A percentile compares a stretch with the other conserved stretches of the same genome.
These are phyloP conservation scores for Yamadazyma triangularis DNA, from an alignment of 1,139 yeast species.

Conservation along the genomic window DNA sequence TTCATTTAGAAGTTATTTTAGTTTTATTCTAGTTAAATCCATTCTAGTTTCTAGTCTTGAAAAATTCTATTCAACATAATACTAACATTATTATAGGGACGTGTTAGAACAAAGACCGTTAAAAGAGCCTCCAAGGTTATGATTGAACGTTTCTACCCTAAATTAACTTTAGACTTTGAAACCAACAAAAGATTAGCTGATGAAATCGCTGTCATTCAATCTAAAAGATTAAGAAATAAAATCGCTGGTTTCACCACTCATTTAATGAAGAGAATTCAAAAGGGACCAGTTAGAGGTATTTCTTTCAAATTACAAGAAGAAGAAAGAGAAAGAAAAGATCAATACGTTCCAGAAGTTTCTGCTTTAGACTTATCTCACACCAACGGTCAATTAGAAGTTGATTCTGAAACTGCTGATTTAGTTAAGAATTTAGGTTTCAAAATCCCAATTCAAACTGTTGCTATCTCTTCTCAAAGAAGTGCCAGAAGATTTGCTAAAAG, in stretches of 20 bases:
- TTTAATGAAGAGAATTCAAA: constrained; percentile 99
- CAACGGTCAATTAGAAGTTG: constrained; percentile 96
- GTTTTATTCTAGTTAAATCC: too few relatives aligned
- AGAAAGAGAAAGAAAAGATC: constrained; percentile 99
- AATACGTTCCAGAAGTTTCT: constrained; percentile 99
- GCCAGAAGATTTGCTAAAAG: constrained; percentile 96
- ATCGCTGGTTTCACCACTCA: constrained; percentile 99
- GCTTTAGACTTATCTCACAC: constrained; percentile 98
- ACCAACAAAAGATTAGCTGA: constrained; percentile 99
- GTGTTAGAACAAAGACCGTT: constrained; percentile 99
- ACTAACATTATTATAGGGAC: constrained; percentile 55
- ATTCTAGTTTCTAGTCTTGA: too few relatives aligned
- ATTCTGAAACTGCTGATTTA: constrained; percentile 95
- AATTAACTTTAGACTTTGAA: constrained; percentile 99
- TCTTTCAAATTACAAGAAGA: constrained; percentile 99
- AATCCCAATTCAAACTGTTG: constrained; percentile 86
- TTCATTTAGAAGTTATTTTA: too few relatives aligned
- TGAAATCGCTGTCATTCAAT: constrained; percentile 98
- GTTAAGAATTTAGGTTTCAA: constrained; percentile 96
- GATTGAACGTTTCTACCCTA: constrained; percentile 99
- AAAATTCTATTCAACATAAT: too few relatives aligned
- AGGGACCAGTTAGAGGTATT: constrained; percentile 99
- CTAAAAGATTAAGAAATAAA: constrained; percentile 99
- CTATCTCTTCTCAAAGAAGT: constrained; percentile 90
- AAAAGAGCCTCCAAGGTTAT: constrained; percentile 99